Conservation (phyloP, 129 eudicot species). For the Ambrosia artemisiifolia region DNA sequence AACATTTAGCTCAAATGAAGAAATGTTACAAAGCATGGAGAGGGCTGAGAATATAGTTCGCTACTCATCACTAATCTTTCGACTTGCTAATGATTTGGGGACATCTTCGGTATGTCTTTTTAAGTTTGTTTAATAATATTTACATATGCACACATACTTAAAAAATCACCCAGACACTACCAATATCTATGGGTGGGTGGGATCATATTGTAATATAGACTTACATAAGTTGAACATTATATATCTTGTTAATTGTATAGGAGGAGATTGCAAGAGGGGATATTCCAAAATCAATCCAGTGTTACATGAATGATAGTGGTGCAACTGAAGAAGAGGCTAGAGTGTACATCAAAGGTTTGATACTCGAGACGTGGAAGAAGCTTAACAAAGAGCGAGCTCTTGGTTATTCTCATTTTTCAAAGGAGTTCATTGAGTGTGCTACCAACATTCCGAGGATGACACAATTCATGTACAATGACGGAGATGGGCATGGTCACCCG, state of each 20-base stretch:
- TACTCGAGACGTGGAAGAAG: conserved; percentile 28
- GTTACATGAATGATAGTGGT: conserved; percentile 44
- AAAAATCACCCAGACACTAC: too few species aligned
- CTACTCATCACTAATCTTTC: conserved; percentile 23
- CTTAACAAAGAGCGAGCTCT: conserved; percentile 7
- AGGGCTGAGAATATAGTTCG: conserved; percentile 11
- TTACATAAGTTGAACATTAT: background rate
- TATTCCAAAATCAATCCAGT: conserved; percentile 38
- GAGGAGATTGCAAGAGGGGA: conserved; percentile 51
- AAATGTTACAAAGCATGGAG: conserved; percentile 8
- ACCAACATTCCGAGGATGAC: conserved; percentile 16
- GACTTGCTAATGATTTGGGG: conserved; percentile 41
- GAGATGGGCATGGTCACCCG: conserved; percentile 22
- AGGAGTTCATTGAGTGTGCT: conserved; percentile 12
- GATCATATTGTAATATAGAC: too few species aligned
- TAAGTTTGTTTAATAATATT: background rate
- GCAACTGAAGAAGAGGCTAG: conserved; percentile 34
- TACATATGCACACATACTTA: too few species aligned
- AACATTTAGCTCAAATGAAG: background rate
- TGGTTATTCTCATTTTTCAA: background rate
- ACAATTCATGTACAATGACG: conserved; percentile 7
- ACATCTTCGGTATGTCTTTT: conserved; percentile 32
- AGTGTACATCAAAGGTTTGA: conserved; percentile 5
- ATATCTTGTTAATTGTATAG: conserved; percentile 6
- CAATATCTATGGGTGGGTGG: too few species aligned